phyloP scores from a whole-genome alignment of 176 grass and related monocot genomes.

The Ananas comosus region DNA sequence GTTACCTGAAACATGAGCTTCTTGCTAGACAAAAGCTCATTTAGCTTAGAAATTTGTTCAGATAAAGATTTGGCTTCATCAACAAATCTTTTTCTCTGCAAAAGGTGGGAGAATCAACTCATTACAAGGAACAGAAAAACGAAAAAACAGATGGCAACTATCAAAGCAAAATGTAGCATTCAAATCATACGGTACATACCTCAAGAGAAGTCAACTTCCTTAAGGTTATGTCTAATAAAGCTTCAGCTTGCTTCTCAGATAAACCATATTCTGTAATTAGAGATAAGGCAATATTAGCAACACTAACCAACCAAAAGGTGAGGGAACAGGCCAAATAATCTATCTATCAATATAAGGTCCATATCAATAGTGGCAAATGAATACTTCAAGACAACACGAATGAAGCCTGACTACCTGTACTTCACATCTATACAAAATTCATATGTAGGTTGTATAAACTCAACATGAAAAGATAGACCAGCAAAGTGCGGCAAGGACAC shows the following conservation, averaged over 20 bases:
- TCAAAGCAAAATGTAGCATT: neutral
- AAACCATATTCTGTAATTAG: constrained; percentile 49
- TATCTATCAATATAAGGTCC: neutral
- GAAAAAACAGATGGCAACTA: neutral
- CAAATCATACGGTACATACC: constrained; percentile 30
- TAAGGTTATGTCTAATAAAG: constrained; percentile 83
- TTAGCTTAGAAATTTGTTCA: constrained; percentile 63
- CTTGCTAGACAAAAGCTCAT: constrained; percentile 89
- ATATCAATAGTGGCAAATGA: neutral
- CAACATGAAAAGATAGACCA: no score
- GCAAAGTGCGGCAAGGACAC: no score
- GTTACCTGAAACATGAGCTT: constrained; percentile 78
- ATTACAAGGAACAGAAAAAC: constrained; percentile 7
- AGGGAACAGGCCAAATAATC: neutral
- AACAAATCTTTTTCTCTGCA: constrained; percentile 88
- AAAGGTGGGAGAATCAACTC: constrained; percentile 11
- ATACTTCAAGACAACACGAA: no score
- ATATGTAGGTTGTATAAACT: no score
- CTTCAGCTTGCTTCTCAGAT: constrained; percentile 87
- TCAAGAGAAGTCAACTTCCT: constrained; percentile 88
- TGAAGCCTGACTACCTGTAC: no score
- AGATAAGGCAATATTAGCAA: neutral
- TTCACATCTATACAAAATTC: no score
- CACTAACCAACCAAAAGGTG: neutral
- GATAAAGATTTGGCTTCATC: constrained; percentile 69